Percentiles rank a stretch among this genome's conserved stretches.
Evolutionary conservation across 2,329 filamentous ascomycete species (phyloP).

Genomic region (Fusarium sp.): DNA sequence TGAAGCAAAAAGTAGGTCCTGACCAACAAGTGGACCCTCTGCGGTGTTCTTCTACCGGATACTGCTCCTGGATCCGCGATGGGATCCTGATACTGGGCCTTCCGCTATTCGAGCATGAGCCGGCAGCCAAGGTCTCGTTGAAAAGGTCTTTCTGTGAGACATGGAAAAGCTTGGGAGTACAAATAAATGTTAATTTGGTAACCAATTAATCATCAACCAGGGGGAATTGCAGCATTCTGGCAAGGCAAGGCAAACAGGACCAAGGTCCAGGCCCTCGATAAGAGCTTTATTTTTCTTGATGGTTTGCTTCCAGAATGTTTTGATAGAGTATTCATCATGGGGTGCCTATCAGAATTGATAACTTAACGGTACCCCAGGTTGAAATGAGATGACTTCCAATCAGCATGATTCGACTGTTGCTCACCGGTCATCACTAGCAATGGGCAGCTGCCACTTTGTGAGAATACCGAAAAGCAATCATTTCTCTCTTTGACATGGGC

Average conservation of each 20-base stretch:
- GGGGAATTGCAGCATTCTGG: background rate
- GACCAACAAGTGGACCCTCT: slow-evolving; percentile 18
- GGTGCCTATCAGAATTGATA: background rate
- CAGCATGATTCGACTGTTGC: background rate
- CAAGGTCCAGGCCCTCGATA: background rate
- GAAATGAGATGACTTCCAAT: background rate
- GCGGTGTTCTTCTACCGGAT: slow-evolving; percentile 32
- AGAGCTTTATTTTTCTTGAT: background rate
- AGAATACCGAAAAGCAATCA: background rate
- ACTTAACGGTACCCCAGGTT: background rate
- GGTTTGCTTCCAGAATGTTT: background rate
- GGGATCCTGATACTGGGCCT: slow-evolving; percentile 5
- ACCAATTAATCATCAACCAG: slow-evolving; percentile 32
- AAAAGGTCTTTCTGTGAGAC: slow-evolving; percentile 29
- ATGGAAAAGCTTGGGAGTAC: slow-evolving; percentile 20
- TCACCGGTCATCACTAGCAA: background rate
- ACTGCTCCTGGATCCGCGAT: slow-evolving; percentile 29
- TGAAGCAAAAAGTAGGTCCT: slow-evolving; percentile 18
- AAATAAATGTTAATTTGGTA: slow-evolving; percentile 34
- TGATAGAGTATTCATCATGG: background rate
- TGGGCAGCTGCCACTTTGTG: background rate
- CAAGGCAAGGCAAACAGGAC: slow-evolving; percentile 10
- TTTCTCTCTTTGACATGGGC: background rate
- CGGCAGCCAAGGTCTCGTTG: background rate
- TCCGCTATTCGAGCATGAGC: background rate